These are phyloP conservation scores for Xerocomus brunneocitrinus DNA, from an alignment of 768 basidiomycete species.

Conservation along the genomic window DNA sequence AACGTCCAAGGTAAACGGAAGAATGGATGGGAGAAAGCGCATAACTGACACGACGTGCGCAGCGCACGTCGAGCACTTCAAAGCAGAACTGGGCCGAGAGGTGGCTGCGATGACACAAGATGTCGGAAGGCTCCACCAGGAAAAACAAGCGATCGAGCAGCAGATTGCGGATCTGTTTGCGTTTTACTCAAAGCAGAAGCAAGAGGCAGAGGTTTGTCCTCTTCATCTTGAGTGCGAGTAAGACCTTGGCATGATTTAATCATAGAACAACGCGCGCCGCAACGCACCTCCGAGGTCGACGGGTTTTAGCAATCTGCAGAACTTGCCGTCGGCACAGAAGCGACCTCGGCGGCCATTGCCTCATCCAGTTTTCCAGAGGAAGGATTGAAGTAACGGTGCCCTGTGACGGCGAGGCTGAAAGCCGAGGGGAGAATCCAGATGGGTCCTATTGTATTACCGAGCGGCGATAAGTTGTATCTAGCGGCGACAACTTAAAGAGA, in stretches of 20 bases:
- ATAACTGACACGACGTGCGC: conserved; percentile 8
- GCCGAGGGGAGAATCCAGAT: not conserved
- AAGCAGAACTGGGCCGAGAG: conserved; percentile 71
- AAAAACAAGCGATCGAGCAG: conserved; percentile 60
- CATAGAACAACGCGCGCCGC: conserved; percentile 24
- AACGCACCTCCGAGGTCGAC: conserved; percentile 15
- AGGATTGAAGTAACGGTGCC: conserved; percentile 5
- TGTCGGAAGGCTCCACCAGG: conserved; percentile 60
- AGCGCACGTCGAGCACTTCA: conserved; percentile 89
- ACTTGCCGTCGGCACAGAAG: conserved; percentile 21
- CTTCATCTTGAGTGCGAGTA: not conserved
- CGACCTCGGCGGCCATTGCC: conserved; percentile 29
- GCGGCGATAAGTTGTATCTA: conserved; percentile 4
- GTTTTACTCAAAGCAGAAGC: conserved; percentile 66
- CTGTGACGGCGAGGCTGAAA: not conserved
- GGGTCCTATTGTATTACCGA: conserved; percentile 11
- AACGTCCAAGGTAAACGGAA: conserved; percentile 65
- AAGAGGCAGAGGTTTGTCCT: conserved; percentile 31
- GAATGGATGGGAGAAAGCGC: not conserved
- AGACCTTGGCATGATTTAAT: not conserved
- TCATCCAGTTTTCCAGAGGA: conserved; percentile 26
- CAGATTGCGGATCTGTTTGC: conserved; percentile 71
- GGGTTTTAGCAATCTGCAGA: conserved; percentile 25
- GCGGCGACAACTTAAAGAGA: not conserved
- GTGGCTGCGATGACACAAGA: conserved; percentile 73